Conservation (phyloP, 2,329 filamentous ascomycete species). For the Plectosphaerella plurivora region DNA sequence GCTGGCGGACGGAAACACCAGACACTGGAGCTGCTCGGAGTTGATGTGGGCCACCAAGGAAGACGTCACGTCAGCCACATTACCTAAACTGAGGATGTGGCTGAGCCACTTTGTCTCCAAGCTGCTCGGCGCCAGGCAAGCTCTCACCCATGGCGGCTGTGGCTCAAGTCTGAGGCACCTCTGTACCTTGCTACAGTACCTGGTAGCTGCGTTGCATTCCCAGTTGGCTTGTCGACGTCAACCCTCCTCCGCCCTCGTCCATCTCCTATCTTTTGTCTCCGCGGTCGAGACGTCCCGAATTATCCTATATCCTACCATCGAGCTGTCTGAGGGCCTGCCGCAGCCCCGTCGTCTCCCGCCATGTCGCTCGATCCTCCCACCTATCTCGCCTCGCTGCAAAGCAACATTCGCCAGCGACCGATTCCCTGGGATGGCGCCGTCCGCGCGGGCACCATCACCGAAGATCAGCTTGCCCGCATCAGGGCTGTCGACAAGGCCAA, state of each 20-base stretch:
- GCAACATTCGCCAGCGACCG: slow-evolving; percentile 92
- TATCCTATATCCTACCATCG: slow-evolving; percentile 1
- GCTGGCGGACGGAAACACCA: not conserved
- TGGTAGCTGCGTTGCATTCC: not conserved
- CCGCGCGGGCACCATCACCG: slow-evolving; percentile 87
- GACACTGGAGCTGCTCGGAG: no score
- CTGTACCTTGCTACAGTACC: not conserved
- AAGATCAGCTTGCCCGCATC: slow-evolving; percentile 91
- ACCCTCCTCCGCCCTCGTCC: slow-evolving; percentile 7
- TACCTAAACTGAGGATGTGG: no score
- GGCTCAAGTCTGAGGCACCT: not conserved
- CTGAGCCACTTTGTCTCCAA: no score
- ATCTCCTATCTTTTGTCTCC: slow-evolving; percentile 6
- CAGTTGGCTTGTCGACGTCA: slow-evolving; percentile 1
- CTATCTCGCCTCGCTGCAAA: slow-evolving; percentile 81
- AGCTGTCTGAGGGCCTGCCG: slow-evolving; percentile 1
- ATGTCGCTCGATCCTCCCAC: slow-evolving; percentile 94
- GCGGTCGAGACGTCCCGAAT: slow-evolving; percentile 6
- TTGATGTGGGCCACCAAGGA: no score
- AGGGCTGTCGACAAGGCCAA: slow-evolving; percentile 94
- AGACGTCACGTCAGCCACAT: no score
- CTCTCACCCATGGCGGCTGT: not conserved
- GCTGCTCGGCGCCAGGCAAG: not conserved
- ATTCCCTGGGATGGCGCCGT: slow-evolving; percentile 98
- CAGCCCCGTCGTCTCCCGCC: slow-evolving; percentile 11